Base-by-base conservation (phyloP, 306 rosid species). In the Vachellia collinsii region DNA sequence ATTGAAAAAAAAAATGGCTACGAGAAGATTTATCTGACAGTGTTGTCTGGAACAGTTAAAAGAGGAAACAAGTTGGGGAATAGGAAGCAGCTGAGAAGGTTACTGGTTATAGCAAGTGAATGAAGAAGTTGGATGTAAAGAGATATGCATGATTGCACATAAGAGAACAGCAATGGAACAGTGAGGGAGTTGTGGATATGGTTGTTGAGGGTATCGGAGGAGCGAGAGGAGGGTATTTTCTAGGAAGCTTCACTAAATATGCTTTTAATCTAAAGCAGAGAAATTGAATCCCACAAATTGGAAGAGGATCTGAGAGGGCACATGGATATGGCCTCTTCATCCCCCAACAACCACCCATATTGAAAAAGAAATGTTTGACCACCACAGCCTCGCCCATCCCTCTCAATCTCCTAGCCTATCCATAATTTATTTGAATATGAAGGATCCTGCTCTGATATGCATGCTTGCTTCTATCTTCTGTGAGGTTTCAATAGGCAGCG, bases 281-380 rank as follows among this genome's bases (percentile, higher is more conserved):
- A 58, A 43, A 72, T 79, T 72, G 85, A 80, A 54, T 84, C 78
- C 75, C 42, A 12, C 39, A 67, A 59, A 59, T 54, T 74, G 61
- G 48, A 50, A 75, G 74, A 75, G 25, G 74, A 79, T 75, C 70
- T 70, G 73, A 74, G 56, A 70, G 70, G 69, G 79, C 93, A 89
- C 97, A 84, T 92, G 97, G 93, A 87, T 84, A 74, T 84, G 86
- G 97, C 89, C 91, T 74, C 92, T 86, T 83, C 87, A 77, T 83
- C 73, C n/a, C 81, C 88, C 84, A 86, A 88, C 93, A 86, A 83
- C 77, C 80, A 56, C 68, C 88, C 51, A 77, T 6, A 71, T 75
- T 66, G 48, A 47, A 44, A 65, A 80, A 47, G 48, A 65, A 80
- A 84, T 81, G 80, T 85, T 87, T 78, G 82, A n/a, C 72, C 65